phyloP scores from a whole-genome alignment of 129 eudicot species.

The Logfia minima region DNA sequence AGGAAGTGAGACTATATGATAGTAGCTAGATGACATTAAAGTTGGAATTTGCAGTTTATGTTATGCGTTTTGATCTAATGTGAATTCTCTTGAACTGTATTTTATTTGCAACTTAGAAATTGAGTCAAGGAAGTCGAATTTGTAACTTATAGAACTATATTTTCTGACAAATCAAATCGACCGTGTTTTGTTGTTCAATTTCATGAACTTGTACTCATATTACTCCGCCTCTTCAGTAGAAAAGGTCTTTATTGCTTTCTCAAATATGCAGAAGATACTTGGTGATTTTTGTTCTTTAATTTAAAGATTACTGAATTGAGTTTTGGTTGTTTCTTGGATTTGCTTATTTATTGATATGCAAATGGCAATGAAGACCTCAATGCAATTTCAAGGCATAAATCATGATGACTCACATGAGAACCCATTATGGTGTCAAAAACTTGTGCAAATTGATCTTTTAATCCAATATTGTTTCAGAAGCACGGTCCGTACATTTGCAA shows the following conservation, averaged over 20 bases:
- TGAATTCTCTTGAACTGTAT: slow-evolving; percentile 33
- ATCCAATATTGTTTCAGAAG: not conserved
- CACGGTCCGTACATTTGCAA: not conserved
- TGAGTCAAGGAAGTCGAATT: slow-evolving; percentile 25
- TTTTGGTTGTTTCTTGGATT: not conserved
- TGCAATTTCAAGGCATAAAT: not conserved
- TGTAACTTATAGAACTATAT: slow-evolving; percentile 28
- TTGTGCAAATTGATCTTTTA: not conserved
- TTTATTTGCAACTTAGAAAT: slow-evolving; percentile 26
- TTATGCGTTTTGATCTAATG: slow-evolving; percentile 20
- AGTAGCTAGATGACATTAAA: slow-evolving; percentile 29
- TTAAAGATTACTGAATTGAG: not conserved
- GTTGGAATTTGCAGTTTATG: slow-evolving; percentile 31
- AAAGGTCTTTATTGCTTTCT: not conserved
- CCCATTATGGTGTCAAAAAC: not conserved
- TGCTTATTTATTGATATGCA: not conserved
- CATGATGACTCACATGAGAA: not conserved
- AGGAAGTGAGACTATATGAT: slow-evolving; percentile 46
- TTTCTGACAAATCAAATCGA: slow-evolving; percentile 14
- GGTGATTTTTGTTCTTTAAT: not conserved
- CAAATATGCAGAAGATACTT: no score
- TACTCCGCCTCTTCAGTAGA: not conserved
- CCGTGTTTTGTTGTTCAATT: slow-evolving; percentile 13
- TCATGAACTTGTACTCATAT: not conserved
- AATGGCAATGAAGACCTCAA: not conserved